phyloP scores from a whole-genome alignment of 805 yeast species.

The Saccharomycopsis sp. region DNA sequence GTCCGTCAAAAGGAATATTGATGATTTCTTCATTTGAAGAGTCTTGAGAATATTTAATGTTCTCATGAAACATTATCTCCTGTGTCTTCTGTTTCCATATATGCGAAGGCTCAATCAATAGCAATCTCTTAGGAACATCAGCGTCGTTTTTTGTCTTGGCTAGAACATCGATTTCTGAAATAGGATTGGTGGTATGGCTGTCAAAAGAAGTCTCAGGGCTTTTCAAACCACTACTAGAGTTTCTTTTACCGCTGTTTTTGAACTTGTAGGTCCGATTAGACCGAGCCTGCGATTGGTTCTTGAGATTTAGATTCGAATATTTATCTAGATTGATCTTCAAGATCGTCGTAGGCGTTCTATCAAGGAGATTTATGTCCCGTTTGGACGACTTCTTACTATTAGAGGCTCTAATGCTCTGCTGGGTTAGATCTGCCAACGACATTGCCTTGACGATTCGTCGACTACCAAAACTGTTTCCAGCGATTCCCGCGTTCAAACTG shows the following conservation, averaged over 20 bases:
- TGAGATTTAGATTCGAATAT: not conserved
- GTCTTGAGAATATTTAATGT: not conserved
- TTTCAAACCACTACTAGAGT: too few species aligned
- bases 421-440: constrained; percentile 20
- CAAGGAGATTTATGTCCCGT: constrained; percentile 8
- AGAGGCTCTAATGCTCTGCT: constrained; percentile 17
- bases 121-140: not conserved
- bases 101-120: not conserved
- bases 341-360: constrained; percentile 12
- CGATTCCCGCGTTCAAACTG: not conserved
- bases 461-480: not conserved
- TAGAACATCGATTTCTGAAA: not conserved
- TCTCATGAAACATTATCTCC: not conserved
- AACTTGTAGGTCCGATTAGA: too few species aligned
- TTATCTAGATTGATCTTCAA: constrained; percentile 5
- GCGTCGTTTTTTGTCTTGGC: too few species aligned
- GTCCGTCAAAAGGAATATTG: not conserved
- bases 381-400: constrained; percentile 5
- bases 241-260: too few species aligned
- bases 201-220: not conserved
- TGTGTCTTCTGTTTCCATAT: not conserved
- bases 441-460: not conserved
- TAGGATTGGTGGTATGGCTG: not conserved
- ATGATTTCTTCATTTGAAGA: not conserved
- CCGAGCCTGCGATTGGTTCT: too few species aligned